Base-by-base conservation (phyloP, 2,329 filamentous ascomycete genomes). In the Penicillium palitans region DNA sequence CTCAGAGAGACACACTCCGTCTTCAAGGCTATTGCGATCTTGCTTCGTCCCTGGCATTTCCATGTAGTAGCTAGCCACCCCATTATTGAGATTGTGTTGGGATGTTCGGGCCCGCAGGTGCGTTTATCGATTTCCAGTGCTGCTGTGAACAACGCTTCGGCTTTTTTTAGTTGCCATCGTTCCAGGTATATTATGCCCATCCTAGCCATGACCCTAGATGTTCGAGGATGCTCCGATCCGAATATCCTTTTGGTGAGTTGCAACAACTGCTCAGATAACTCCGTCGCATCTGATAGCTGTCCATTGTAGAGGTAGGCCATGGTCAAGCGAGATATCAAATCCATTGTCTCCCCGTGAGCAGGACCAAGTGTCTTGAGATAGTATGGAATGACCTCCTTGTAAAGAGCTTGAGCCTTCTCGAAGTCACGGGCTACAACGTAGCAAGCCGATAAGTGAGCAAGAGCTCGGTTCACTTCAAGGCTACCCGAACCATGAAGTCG, bases 251-350 rank as follows among this genome's bases (percentile, higher is more conserved):
- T 55, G 24, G n/a, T 6, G 3, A 57, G 42, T 2, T 37, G 2
- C 12, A 57, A n/a, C 0, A 5, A 33, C 12, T 53, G 44, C 8
- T 29, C 2, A 17, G 46, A 19, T n/a, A 63, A 12, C 13, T 61
- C 44, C 5, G 45, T n/a, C 3, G 55, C 49, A 35, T 61, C 47
- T 2, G 10, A 39, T 10, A 58, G 39, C 13, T 56, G 45, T 5
- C 52, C 58, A 19, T 56, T 41, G 13, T 15, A 12, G 25, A 27
- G 3, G 17, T 56, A 62, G 10, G 29, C 27, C 9, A 33, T 17
- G 1, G 27, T 24, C 31, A 58, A 24, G 6, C 3, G 12, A 19
- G 2, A 5, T 2, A 62, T 56, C 7, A 46, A 25, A 15, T n/a
- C 13, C 15, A 53, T 8, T 3, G 47, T 58, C 5, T 17, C 15